Evolutionary conservation across 1,284 basidiomycete species (phyloP).

Genomic region (Fomitopsis pinicola): DNA sequence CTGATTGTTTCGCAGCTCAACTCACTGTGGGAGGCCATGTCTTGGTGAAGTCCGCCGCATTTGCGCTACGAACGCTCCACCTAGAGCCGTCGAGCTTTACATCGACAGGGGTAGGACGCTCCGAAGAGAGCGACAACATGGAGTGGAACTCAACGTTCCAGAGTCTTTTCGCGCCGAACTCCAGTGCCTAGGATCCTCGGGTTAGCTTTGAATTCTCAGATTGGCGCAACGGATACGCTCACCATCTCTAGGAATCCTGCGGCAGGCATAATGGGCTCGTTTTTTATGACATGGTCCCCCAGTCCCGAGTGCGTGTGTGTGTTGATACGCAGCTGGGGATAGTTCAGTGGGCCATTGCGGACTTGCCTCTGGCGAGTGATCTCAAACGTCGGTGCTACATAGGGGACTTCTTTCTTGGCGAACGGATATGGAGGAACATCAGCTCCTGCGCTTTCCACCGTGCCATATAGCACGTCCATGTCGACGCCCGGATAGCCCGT

Average conservation of each 20-base stretch:
- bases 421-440: slow-evolving; percentile 16
- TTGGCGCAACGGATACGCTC: not conserved
- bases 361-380: slow-evolving; percentile 12
- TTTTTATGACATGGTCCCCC: slow-evolving; percentile 36
- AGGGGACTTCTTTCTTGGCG: slow-evolving; percentile 11
- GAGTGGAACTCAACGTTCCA: slow-evolving; percentile 22
- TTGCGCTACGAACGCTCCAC: slow-evolving; percentile 24
- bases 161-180: slow-evolving; percentile 20
- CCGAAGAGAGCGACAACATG: slow-evolving; percentile 23
- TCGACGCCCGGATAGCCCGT: slow-evolving; percentile 11
- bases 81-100: slow-evolving; percentile 23
- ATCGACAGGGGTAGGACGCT: slow-evolving; percentile 24
- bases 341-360: slow-evolving; percentile 32
- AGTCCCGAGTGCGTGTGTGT: slow-evolving; percentile 32
- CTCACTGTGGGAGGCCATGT: slow-evolving; percentile 3
- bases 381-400: slow-evolving; percentile 5
- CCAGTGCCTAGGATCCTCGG: slow-evolving; percentile 10
- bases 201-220: not conserved
- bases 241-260: slow-evolving; percentile 43
- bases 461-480: slow-evolving; percentile 13
- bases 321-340: slow-evolving; percentile 29
- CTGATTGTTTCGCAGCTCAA: too few relatives aligned
- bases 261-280: slow-evolving; percentile 40
- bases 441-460: not conserved
- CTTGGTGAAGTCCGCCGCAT: not conserved